These are phyloP conservation scores for Jackrogersella minutella DNA, from an alignment of 495 filamentous ascomycete species.

Conservation along the genomic window DNA sequence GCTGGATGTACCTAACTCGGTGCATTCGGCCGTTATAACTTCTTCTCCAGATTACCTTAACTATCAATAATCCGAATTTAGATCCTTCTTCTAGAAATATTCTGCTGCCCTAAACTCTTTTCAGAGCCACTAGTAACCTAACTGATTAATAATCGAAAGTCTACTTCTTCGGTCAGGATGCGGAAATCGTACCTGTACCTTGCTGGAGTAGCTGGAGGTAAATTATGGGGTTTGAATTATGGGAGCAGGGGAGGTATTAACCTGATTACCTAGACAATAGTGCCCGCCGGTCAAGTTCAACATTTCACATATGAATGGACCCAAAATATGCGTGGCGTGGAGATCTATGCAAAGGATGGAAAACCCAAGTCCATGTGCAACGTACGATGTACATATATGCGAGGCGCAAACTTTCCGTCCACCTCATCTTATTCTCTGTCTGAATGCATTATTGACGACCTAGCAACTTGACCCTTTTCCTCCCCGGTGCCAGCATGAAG, in stretches of 20 bases:
- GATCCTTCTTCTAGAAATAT: background rate
- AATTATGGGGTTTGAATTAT: background rate
- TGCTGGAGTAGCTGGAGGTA: too few relatives aligned
- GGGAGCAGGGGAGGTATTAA: background rate
- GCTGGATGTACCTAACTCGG: too few relatives aligned
- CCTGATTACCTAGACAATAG: too few relatives aligned
- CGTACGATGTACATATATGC: slow-evolving; percentile 38
- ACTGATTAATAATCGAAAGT: too few relatives aligned
- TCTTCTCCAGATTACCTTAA: background rate
- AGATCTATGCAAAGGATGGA: slow-evolving; percentile 4
- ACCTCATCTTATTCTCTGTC: slow-evolving; percentile 36
- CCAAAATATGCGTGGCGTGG: too few relatives aligned
- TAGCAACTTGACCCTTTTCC: slow-evolving; percentile 28
- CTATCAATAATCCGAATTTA: background rate
- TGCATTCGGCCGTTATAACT: background rate
- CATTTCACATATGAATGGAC: background rate
- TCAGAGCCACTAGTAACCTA: background rate
- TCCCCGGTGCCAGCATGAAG: slow-evolving; percentile 25
- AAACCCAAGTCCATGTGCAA: slow-evolving; percentile 32
- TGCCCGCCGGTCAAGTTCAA: too few relatives aligned
- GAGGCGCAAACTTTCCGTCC: slow-evolving; percentile 29
- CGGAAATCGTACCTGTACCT: too few relatives aligned
- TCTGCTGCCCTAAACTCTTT: background rate
- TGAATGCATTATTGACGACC: slow-evolving; percentile 38
- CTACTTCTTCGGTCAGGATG: too few relatives aligned